Evolutionary conservation across 257 asterid genomes (phyloP), one percentile per base, ranked within the genome.

Genomic region (Rhazya stricta): DNA sequence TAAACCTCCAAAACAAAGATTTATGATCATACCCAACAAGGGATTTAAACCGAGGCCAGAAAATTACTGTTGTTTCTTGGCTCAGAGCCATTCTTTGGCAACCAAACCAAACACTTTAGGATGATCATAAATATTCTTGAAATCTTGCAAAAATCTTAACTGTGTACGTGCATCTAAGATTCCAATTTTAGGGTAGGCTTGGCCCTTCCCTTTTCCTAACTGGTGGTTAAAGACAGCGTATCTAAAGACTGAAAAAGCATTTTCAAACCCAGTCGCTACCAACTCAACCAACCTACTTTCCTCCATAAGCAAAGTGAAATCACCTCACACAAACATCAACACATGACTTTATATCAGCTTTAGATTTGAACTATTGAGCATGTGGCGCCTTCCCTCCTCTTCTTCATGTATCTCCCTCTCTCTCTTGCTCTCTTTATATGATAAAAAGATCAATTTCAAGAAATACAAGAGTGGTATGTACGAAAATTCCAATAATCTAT

Each of bases 221-320:
- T 15, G 72, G 72, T 75, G 50, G 76, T 71, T 74, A 76, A 66
- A 45, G 78, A 70, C 45, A 45, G 32, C 57, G 62, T 54, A 54
- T 42, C 75, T 18, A 43, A 56, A 63, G 48, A 53, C 72, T 68
- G 51, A 50, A 74, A 32, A 46, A 34, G 79, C 53, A 69, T 25
- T 62, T 0, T 29, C 43, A 23, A 54, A 70, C 56, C 76, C 48
- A 73, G 76, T 73, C 37, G 72, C 29, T 69, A 74, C 57, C 78
- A 62, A 79, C 83, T 72, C 69, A 69, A 63, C 68, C 21, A 50
- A 6, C 61, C 63, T 67, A 74, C 72, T 74, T 70, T 74, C 53
- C 48, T 37, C 66, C 67, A 67, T 29, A 41, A 19, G 23, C 50
- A n/a, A 5, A 65, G 36, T 18, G 71, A 70, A 81, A 51, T 42